Conservation (phyloP, 495 filamentous ascomycete genomes). For the Thermothielavioides terrestris region DNA sequence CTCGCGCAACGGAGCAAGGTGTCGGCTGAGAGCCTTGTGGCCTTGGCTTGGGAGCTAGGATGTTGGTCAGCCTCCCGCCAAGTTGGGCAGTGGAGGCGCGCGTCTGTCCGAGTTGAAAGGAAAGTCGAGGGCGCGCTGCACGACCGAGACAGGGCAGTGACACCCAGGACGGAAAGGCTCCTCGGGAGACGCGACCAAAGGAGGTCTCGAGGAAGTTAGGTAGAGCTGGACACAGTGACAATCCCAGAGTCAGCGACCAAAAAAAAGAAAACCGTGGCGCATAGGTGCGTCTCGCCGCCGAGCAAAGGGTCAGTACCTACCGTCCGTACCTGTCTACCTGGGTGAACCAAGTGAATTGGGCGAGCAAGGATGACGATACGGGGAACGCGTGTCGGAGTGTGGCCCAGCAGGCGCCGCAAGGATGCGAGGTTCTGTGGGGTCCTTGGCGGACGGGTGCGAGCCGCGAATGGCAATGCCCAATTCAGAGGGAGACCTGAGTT, state of each 20-base stretch:
- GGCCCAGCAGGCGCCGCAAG: conserved; percentile 18
- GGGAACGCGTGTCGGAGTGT: conserved; percentile 17
- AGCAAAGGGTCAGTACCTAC: conserved; percentile 12
- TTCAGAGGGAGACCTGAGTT: conserved; percentile 1
- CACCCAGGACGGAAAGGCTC: conserved; percentile 1
- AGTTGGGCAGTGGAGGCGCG: conserved; percentile 25
- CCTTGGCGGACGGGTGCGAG: conserved; percentile 22
- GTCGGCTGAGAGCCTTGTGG: conserved; percentile 4
- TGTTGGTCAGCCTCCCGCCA: conserved; percentile 13
- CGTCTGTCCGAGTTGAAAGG: conserved; percentile 18
- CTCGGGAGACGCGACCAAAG: conserved; percentile 13
- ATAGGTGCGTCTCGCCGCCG: conserved; percentile 14
- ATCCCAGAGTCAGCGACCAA: conserved; percentile 11
- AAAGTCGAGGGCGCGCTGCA: conserved; percentile 19
- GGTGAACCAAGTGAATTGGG: conserved; percentile 4
- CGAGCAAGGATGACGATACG: conserved; percentile 10
- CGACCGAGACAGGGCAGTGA: conserved; percentile 23
- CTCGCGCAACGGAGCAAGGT: conserved; percentile 23
- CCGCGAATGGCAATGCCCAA: conserved; percentile 12
- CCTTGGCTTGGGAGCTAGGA: conserved; percentile 6
- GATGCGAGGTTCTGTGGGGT: conserved; percentile 24
- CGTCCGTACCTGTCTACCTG: conserved; percentile 10
- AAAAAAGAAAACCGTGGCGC: conserved; percentile 7
- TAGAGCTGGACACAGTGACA: conserved; percentile 17
- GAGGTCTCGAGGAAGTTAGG: conserved; percentile 1